A percentile compares a stretch with the other conserved stretches of the same genome.
phyloP scores from a whole-genome alignment of 441 rosid genomes.

The Populus hybrid region DNA sequence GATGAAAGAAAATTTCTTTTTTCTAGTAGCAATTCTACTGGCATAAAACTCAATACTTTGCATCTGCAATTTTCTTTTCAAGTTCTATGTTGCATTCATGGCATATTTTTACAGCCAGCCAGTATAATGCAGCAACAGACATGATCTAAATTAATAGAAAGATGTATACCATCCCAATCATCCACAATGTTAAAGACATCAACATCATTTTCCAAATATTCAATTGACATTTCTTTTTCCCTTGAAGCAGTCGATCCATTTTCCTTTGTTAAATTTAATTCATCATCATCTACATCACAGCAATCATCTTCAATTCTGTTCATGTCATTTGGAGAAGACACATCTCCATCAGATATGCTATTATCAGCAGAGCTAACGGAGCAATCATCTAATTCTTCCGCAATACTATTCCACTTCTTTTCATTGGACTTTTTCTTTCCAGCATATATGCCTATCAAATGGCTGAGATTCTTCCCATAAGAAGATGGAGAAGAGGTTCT shows the following conservation, averaged over 20 bases:
- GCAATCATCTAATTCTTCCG: constrained; percentile 33
- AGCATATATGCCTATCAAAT: constrained; percentile 48
- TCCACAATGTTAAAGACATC: constrained; percentile 59
- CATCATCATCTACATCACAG: constrained; percentile 40
- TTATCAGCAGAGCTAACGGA: constrained; percentile 22
- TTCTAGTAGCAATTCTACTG: background rate
- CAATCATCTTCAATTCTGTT: constrained; percentile 24
- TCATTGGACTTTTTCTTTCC: constrained; percentile 35
- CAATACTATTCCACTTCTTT: constrained; percentile 24
- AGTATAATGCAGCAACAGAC: constrained; percentile 3
- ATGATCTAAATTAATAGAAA: constrained; percentile 20
- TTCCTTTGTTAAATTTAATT: constrained; percentile 31
- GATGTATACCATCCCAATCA: constrained; percentile 83
- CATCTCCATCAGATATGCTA: constrained; percentile 23
- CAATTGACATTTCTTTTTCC: constrained; percentile 51
- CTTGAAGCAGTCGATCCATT: constrained; percentile 31
- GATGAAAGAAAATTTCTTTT: constrained; percentile 1
- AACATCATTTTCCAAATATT: constrained; percentile 69
- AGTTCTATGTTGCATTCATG: constrained; percentile 2
- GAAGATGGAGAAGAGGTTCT: constrained; percentile 62
- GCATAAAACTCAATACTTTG: background rate
- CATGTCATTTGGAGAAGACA: constrained; percentile 19
- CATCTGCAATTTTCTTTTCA: background rate
- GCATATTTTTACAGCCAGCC: constrained; percentile 1
- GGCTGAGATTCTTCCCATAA: constrained; percentile 55